These are phyloP conservation scores for Coemansia sp. DNA, from an alignment of 192 early-diverging fungal genomes.

Conservation along the genomic window DNA sequence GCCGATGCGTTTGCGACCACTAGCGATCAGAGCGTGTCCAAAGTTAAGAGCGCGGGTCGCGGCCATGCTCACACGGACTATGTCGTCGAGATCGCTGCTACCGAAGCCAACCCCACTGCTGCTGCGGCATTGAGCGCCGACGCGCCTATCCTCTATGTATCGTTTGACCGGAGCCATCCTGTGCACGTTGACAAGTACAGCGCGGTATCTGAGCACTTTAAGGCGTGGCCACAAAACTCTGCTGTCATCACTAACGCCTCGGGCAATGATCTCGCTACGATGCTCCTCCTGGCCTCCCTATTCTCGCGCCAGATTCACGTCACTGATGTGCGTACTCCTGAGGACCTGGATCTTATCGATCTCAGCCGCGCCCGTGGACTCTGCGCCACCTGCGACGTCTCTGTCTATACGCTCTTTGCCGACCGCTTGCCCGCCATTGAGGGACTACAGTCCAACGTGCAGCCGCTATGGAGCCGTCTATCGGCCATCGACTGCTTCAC, in stretches of 20 bases:
- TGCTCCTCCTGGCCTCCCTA: constrained; percentile 84
- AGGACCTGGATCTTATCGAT: constrained; percentile 84
- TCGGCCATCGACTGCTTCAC: constrained; percentile 90
- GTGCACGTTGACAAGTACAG: constrained; percentile 60
- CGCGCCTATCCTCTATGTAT: constrained; percentile 63
- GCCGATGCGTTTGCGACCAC: constrained; percentile 34
- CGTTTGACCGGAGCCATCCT: constrained; percentile 52
- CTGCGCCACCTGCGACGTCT: constrained; percentile 91
- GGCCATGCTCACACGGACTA: constrained; percentile 71
- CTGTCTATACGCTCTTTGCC: constrained; percentile 80
- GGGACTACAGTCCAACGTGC: constrained; percentile 56
- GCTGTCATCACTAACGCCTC: constrained; percentile 84
- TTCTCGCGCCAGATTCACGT: constrained; percentile 86
- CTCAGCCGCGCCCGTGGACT: constrained; percentile 87
- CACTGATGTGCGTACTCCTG: constrained; percentile 74
- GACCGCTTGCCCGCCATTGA: constrained; percentile 30
- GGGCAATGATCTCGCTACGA: constrained; percentile 84
- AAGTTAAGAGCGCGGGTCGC: constrained; percentile 57
- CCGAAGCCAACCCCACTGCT: constrained; percentile 63
- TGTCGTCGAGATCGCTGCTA: constrained; percentile 72
- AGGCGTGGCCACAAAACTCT: constrained; percentile 72
- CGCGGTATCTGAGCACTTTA: constrained; percentile 74
- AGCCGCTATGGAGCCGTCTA: constrained; percentile 81
- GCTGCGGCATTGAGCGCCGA: constrained; percentile 49
- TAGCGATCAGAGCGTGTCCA: constrained; percentile 41